phyloP scores from a whole-genome alignment of 148 eudicot species.

The Diospyros lotus region DNA sequence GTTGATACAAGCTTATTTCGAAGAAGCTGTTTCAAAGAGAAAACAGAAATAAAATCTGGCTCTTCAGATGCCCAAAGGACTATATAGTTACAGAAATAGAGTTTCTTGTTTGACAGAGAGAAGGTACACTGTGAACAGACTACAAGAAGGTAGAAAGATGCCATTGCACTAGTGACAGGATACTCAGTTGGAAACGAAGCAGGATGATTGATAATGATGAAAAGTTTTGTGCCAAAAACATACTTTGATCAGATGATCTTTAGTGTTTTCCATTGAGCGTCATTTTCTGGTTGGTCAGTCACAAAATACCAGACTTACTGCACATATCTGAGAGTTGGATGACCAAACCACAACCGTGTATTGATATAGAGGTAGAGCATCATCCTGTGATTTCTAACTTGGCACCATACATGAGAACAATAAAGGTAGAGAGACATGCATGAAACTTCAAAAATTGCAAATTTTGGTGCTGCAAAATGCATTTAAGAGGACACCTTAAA shows the following conservation, averaged over 20 bases:
- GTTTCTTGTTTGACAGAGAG: background rate
- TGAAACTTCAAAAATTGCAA: background rate
- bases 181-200: background rate
- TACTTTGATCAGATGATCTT: background rate
- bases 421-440: background rate
- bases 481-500: background rate
- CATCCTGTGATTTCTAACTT: background rate
- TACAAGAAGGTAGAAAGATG: background rate
- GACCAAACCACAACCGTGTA: background rate
- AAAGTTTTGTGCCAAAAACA: background rate
- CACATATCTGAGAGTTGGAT: slow-evolving; percentile 1
- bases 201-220: background rate
- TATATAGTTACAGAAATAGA: background rate
- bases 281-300: background rate
- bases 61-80: background rate
- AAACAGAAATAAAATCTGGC: slow-evolving; percentile 2
- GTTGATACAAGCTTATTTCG: slow-evolving; percentile 81
- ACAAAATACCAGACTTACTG: background rate
- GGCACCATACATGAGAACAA: background rate
- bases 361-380: too few relatives aligned
- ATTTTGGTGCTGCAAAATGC: background rate
- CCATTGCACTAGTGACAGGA: slow-evolving; percentile 1
- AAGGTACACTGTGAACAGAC: background rate
- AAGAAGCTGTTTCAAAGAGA: slow-evolving; percentile 54
- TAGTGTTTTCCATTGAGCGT: background rate